Conservation (phyloP, 1,284 basidiomycete genomes). For the Ganoderma sinense region DNA sequence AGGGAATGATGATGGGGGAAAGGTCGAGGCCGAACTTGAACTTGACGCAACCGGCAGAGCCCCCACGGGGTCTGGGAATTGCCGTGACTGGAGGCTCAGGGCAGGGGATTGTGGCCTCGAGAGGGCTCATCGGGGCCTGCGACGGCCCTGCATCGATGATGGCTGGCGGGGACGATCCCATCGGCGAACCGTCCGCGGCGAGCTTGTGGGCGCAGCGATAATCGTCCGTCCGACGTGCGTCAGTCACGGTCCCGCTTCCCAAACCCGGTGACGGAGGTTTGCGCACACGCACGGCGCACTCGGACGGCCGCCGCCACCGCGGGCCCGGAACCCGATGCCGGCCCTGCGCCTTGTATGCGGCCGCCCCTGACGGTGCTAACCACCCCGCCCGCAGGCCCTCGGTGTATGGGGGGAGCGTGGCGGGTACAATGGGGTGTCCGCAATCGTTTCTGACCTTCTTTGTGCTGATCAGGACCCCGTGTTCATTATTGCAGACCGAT, state of each 20-base stretch:
- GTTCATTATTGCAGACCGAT: neutral
- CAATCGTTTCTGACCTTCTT: neutral
- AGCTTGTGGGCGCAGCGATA: conserved; percentile 14
- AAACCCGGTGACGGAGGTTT: neutral
- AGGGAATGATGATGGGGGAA: too few relatives aligned
- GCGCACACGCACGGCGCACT: neutral
- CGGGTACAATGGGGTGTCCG: neutral
- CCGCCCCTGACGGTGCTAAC: neutral
- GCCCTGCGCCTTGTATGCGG: neutral
- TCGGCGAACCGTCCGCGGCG: conserved; percentile 21
- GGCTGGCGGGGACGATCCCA: conserved; percentile 10
- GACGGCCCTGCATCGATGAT: neutral
- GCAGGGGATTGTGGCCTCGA: too few relatives aligned
- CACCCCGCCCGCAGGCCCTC: neutral
- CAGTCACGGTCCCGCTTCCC: neutral
- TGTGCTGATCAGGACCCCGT: neutral
- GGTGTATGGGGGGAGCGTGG: neutral
- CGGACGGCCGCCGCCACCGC: neutral
- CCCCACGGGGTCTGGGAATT: too few relatives aligned
- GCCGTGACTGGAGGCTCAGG: too few relatives aligned
- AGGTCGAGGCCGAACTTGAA: too few relatives aligned
- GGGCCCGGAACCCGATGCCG: neutral
- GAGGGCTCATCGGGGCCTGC: too few relatives aligned
- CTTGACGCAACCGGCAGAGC: too few relatives aligned
- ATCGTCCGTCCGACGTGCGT: neutral